Conservation (phyloP, 2,329 filamentous ascomycete genomes). For the Chaetomium globosum region DNA sequence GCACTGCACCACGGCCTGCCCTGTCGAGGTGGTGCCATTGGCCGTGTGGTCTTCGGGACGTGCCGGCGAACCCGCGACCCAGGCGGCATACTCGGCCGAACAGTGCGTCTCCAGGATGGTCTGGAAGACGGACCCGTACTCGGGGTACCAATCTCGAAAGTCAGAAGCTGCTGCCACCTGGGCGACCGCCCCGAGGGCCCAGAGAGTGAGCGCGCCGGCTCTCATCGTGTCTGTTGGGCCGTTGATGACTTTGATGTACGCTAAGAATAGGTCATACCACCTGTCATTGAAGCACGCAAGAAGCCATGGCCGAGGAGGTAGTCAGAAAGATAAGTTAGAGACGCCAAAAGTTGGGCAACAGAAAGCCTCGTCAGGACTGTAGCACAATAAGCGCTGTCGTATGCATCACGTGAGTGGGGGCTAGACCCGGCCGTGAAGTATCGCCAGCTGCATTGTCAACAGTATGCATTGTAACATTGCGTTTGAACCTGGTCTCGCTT, state of each 20-base stretch:
- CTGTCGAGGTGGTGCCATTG: constrained; percentile 11
- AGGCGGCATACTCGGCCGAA: constrained; percentile 9
- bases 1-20: constrained; percentile 21
- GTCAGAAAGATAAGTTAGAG: not conserved
- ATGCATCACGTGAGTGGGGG: not conserved
- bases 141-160: constrained; percentile 17
- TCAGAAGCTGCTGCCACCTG: not conserved
- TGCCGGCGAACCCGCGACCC: not conserved
- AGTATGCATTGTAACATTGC: not conserved
- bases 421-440: not conserved
- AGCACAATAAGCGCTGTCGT: not conserved
- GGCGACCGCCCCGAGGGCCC: not conserved
- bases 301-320: not conserved
- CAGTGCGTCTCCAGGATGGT: constrained; percentile 6
- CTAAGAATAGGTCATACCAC: not conserved
- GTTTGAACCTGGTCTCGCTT: not conserved
- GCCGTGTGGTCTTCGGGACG: not conserved
- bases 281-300: not conserved
- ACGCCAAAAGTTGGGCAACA: not conserved
- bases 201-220: not conserved
- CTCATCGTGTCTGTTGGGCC: not conserved
- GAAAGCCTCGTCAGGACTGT: not conserved
- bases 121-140: constrained; percentile 12
- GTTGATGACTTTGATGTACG: not conserved
- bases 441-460: not conserved